Base-by-base conservation (phyloP, 768 basidiomycete species). In the Amanita muscaria region DNA sequence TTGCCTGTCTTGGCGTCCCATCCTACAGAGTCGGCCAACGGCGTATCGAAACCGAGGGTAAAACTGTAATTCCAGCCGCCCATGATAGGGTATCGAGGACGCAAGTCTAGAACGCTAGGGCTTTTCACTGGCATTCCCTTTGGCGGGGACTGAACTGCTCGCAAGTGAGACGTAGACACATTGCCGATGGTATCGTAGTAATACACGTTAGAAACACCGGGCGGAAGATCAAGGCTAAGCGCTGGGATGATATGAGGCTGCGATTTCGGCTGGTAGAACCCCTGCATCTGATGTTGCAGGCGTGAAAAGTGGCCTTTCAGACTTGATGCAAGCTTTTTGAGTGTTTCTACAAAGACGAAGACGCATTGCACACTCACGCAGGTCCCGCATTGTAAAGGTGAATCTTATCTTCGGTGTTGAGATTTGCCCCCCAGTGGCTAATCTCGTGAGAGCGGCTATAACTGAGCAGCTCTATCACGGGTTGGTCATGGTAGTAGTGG, bases 1-100 rank as follows among this genome's bases (percentile, higher is more conserved):
- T 70, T 75, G 24, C 80, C 79, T 16, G 68, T 78, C 36, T 66
- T 65, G 41, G 65, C 70, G 53, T 88, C 79, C 53, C 77, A 86
- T 47, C 71, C 73, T 12, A 76, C 78, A 8, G 77, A 80, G 58
- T 89, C 78, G n/a, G 65, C 74, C 37, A 91, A 72, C 22, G 83
- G 84, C n/a, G 87, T 73, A 54, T 97, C 92, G 75, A 87, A 99
- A 2, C 96, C 96, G 3, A 97, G 70, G 4, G 89, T 91, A 67
- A 93, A 98, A 33, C 71, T 80, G 62, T 94, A 98, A 58, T 96
- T 98, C 96, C 96, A 99, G 33, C 94, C 91, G 23, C 96, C 96
- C 53, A 98, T 61, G 35, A 99, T 56, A 24, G 96, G 96, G 62
- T 92, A 99, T 35, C 96, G 77, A 0, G 96, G 94, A 31, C 72